Conservation (phyloP, 768 basidiomycete species). For the Naganishia friedmannii region DNA sequence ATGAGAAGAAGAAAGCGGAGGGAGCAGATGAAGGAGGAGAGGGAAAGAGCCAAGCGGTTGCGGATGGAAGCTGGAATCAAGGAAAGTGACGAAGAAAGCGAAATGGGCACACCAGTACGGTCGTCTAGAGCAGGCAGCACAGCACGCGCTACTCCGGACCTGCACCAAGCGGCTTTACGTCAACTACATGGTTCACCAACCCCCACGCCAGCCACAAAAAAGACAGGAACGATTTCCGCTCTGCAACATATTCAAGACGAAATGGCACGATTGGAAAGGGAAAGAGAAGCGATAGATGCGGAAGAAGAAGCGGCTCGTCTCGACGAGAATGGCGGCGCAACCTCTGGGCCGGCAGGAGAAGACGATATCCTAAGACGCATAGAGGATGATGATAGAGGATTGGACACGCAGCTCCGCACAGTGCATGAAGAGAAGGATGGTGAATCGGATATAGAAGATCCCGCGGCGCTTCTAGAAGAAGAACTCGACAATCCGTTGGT, state of each 20-base stretch:
- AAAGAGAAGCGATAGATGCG: slow-evolving; percentile 9
- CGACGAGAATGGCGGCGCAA: background rate
- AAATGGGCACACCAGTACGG: background rate
- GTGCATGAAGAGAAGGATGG: slow-evolving; percentile 14
- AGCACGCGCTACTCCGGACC: slow-evolving; percentile 9
- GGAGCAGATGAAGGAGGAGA: slow-evolving; percentile 23
- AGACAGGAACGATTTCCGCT: background rate
- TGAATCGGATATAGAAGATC: slow-evolving; percentile 7
- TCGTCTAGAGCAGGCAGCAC: slow-evolving; percentile 10
- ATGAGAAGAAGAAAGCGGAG: slow-evolving; percentile 2
- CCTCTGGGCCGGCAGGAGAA: background rate
- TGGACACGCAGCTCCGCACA: slow-evolving; percentile 14
- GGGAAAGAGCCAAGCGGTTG: slow-evolving; percentile 6
- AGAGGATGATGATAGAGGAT: slow-evolving; percentile 13
- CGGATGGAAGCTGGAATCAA: slow-evolving; percentile 8
- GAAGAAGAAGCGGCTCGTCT: slow-evolving; percentile 8
- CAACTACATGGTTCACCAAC: slow-evolving; percentile 9
- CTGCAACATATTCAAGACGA: slow-evolving; percentile 11
- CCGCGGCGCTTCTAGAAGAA: slow-evolving; percentile 50
- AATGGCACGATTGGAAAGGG: slow-evolving; percentile 14
- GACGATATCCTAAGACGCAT: slow-evolving; percentile 14
- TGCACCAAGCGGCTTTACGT: background rate
- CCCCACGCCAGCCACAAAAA: background rate
- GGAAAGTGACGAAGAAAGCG: slow-evolving; percentile 20
- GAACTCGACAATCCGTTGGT: slow-evolving; percentile 64